Evolutionary conservation across 768 basidiomycete species (phyloP), one percentile per base, ranked within the genome.

Genomic region (Rickenella mellea): DNA sequence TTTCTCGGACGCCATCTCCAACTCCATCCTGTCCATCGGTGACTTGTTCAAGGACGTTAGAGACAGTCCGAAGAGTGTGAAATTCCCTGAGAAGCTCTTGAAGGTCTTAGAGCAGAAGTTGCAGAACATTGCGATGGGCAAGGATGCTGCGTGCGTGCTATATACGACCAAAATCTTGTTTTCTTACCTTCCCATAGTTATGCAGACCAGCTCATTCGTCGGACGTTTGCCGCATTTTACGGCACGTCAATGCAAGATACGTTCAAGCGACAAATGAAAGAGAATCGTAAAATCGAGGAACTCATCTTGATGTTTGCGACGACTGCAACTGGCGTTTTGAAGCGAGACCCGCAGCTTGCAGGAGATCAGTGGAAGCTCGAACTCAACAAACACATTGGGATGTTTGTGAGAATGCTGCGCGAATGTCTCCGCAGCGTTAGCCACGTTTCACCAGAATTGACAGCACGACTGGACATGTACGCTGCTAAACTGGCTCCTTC

Each of bases 221-320:
- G 89, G 43, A 90, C 88, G 1, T 84, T 94, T 71, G 93, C 83
- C 43, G 82, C 85, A 26, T 97, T 97, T 61, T 97, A 92, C 58
- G 83, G 83, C 10, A 87, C 90, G 47, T 89, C 87, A 60, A 79
- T 82, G 60, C 80, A 86, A 44, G 84, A 89, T 21, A 72, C 70
- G 28, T 94, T 96, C 68, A 80, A 84, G 44, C 74, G 78, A 27
- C 86, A 92, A 53, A 84, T 97, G 78, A 89, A 90, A 62, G 93
- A 97, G 59, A 93, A 89, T 59, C 76, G 96, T 35, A 96, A 94
- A 66, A 88, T 97, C 28, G 96, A 99, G 64, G 92, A 97, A 49
- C 81, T 99, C 42, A 94, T 99, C 45, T 71, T 99, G 40, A 86
- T 87, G 73, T 97, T 97, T 54, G 93, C 93, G 9, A 87, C 92